Base-by-base conservation (phyloP, 1,284 basidiomycete genomes). In the Ustilago vetiveriae region DNA sequence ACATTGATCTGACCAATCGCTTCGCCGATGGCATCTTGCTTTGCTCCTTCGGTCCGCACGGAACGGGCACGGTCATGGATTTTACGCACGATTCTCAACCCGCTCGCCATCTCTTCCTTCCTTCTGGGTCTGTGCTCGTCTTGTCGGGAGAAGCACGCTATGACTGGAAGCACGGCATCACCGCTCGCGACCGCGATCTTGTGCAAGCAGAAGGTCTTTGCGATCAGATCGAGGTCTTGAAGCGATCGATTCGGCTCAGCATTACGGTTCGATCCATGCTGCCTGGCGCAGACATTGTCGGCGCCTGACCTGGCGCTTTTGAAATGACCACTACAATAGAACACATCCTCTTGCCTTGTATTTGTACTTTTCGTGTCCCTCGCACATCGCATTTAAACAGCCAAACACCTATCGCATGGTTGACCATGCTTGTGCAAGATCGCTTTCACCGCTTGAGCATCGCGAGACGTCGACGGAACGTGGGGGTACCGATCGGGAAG, bases 161-260 rank as follows among this genome's bases (percentile, higher is more conserved):
- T 82, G 72, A 79, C 1, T 85, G 84, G 84, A 66, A 62, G 19
- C 85, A 85, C 59, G 84, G 84, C 7, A 85, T 85, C 33, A 37
- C 56, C 13, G 64, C 68, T 6, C 39, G 67, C 2, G 14, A 19
- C 6, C 26, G 33, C 4, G 76, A 78, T 24, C 42, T 60, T 5
- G 55, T 70, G 13, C 33, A 35, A 6, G 30, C 38, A 8, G 26
- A 4, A 6, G 30, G 45, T 17, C 27, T 21, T 14, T 26, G 29
- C 23, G 27, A 26, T 6, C 8, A 36, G 5, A 30, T 55, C 3
- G 54, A 65, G 1, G 16, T 6, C 14, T 3, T 73, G 5, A 43
- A 29, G 9, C 40, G 71, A 16, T 59, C 58, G 6, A 53, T 62
- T 14, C 54, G 75, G 6, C 50, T 77, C 14, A 74, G 70, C 47